Conservation (phyloP, 2,329 filamentous ascomycete genomes). For the Ophiostoma quercus region DNA sequence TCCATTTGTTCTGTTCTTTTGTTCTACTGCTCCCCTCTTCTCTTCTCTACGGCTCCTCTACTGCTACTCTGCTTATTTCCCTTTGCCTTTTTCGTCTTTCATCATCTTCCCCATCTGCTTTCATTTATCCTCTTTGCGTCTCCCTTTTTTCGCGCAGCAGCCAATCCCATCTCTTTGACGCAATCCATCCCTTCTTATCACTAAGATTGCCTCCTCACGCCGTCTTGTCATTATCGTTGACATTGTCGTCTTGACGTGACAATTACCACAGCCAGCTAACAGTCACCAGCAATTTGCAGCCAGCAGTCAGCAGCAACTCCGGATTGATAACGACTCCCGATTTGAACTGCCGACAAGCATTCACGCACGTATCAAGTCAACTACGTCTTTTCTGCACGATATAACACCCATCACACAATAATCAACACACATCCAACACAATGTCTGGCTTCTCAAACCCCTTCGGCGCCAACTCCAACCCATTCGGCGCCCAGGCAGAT, state of each 20-base stretch:
- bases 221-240: not conserved
- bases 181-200: conserved; percentile 3
- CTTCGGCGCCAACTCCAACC: conserved; percentile 63
- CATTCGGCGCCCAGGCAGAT: conserved; percentile 55
- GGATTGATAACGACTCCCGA: not conserved
- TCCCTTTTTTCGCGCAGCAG: not conserved
- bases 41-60: not conserved
- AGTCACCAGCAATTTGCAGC: not conserved
- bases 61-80: not conserved
- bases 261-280: not conserved
- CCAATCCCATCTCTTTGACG: not conserved
- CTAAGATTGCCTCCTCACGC: not conserved
- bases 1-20: not conserved
- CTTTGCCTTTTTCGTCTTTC: not conserved
- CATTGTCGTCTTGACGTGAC: not conserved
- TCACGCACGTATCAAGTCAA: not conserved
- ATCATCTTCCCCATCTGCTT: conserved; percentile 12
- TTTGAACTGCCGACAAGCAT: not conserved
- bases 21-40: not conserved
- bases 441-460: conserved; percentile 80
- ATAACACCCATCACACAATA: not conserved
- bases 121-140: conserved; percentile 13
- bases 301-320: too few relatives aligned
- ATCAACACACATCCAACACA: not conserved
- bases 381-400: not conserved